Evolutionary conservation across 2,329 filamentous ascomycete species (phyloP).

Genomic region (Aspergillus clavatus): DNA sequence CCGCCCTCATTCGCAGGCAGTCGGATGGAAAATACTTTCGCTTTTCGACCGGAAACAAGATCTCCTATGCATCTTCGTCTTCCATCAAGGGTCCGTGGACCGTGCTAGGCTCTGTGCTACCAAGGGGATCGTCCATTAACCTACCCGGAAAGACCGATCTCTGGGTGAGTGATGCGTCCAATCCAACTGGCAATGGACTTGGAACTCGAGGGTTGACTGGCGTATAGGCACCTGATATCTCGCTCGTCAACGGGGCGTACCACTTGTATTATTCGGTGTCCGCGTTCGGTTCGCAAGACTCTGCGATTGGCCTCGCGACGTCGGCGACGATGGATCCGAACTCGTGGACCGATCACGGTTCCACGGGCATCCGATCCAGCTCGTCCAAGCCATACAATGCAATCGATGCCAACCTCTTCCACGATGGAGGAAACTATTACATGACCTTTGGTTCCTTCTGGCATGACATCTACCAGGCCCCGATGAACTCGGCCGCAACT

Average conservation of each 20-base stretch:
- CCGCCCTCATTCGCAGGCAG: slow-evolving; percentile 43
- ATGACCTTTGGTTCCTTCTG: slow-evolving; percentile 67
- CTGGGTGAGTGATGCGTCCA: slow-evolving; percentile 44
- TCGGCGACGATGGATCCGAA: slow-evolving; percentile 38
- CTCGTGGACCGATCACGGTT: slow-evolving; percentile 33
- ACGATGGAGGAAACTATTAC: slow-evolving; percentile 40
- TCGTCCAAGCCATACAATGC: slow-evolving; percentile 50
- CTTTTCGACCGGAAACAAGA: slow-evolving; percentile 49
- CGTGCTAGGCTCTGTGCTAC: slow-evolving; percentile 44
- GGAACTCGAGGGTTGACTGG: too few species aligned
- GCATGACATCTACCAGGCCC: slow-evolving; percentile 58
- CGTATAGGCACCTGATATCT: slow-evolving; percentile 59
- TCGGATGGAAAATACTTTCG: slow-evolving; percentile 50
- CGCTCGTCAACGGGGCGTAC: slow-evolving; percentile 54
- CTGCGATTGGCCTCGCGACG: slow-evolving; percentile 57
- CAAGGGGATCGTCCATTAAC: slow-evolving; percentile 44
- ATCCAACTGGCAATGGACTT: too few species aligned
- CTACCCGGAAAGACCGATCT: slow-evolving; percentile 45
- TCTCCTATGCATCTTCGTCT: slow-evolving; percentile 47
- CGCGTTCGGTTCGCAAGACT: slow-evolving; percentile 56
- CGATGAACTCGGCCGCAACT: slow-evolving; percentile 39
- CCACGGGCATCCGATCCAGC: slow-evolving; percentile 33
- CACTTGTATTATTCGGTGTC: slow-evolving; percentile 65
- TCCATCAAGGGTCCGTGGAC: slow-evolving; percentile 50
- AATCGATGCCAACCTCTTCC: slow-evolving; percentile 56